A percentile compares a stretch with the other conserved stretches of the same genome.
phyloP scores from a whole-genome alignment of 2,329 filamentous ascomycete genomes.

The Alternaria alternata region DNA sequence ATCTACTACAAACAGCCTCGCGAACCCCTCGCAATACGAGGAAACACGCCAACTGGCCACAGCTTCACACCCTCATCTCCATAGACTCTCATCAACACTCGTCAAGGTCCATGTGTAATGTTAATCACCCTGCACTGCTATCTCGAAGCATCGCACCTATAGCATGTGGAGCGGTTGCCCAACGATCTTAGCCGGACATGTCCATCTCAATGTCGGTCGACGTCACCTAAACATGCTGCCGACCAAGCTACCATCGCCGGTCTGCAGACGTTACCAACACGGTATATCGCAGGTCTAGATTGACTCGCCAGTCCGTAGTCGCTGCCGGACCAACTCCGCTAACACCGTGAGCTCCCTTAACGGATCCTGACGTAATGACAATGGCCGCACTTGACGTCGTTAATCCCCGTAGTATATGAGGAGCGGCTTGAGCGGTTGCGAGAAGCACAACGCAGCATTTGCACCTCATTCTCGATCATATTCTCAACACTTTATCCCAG shows the following conservation, averaged over 20 bases:
- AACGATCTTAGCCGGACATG: constrained; percentile 9
- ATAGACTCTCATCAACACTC: neutral
- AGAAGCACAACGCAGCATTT: neutral
- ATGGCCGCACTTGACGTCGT: constrained; percentile 2
- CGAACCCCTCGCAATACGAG: too few species aligned
- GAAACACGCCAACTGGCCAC: too few species aligned
- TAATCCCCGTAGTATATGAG: neutral
- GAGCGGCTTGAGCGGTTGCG: neutral
- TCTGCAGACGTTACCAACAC: neutral
- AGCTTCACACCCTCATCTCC: neutral
- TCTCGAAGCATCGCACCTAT: neutral
- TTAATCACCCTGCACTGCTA: neutral
- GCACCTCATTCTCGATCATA: too few species aligned
- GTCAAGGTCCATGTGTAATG: neutral
- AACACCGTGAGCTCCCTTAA: constrained; percentile 1
- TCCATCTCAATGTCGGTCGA: neutral
- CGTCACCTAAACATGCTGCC: neutral
- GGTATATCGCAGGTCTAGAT: neutral
- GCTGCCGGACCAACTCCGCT: neutral
- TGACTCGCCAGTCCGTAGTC: neutral
- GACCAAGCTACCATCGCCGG: neutral
- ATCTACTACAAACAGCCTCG: too few species aligned
- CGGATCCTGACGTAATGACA: neutral
- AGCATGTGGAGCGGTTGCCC: neutral
- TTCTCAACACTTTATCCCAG: neutral